Evolutionary conservation across 1,284 basidiomycete genomes (phyloP), one percentile per base, ranked within the genome.

Genomic region (Ustilago sp.): DNA sequence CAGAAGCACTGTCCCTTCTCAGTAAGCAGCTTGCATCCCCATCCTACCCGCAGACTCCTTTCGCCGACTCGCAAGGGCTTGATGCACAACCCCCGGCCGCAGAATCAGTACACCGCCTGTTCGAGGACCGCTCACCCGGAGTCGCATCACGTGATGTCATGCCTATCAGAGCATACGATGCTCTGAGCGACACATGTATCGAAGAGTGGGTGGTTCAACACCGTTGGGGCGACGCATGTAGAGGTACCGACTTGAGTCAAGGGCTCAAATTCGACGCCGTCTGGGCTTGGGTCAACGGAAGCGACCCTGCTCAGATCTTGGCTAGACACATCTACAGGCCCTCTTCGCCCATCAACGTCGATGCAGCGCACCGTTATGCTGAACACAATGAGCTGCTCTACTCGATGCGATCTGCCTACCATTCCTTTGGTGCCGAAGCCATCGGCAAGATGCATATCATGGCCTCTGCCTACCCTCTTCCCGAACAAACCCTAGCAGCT

Each of bases 341-440:
- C 3, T 50, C 60, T 7, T 59, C 59, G 2, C 35, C 56, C 8
- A 63, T 77, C 61, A 74, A 77, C 34, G 64, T 77, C 7, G 75
- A 77, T 28, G 68, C 63, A 0, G 43, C 56, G 2, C 71, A 77
- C 50, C 36, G 75, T 3, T 77, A 77, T 50, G 67, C 71, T 4
- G 75, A 77, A 45, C 75, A 77, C 59, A 74, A 77, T 56, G 75
- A 77, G 59, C 35, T 77, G 63, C 60, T 74, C 52, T 74, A 74
- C 45, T 74, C 71, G 35, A 77, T 77, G 75, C 60, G 71, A 4
- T 71, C 68, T 11, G 38, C 35, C 19, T 56, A 57, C 4, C 45
- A 59, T 31, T 64, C 71, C 1, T 68, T 64, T 11, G 71, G 71
- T 5, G 15, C 36, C 3, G 13, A 61, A 0, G 62, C 45, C 17